Evolutionary conservation across 768 basidiomycete genomes (phyloP).

Genomic region (Tephrocybe sp.): DNA sequence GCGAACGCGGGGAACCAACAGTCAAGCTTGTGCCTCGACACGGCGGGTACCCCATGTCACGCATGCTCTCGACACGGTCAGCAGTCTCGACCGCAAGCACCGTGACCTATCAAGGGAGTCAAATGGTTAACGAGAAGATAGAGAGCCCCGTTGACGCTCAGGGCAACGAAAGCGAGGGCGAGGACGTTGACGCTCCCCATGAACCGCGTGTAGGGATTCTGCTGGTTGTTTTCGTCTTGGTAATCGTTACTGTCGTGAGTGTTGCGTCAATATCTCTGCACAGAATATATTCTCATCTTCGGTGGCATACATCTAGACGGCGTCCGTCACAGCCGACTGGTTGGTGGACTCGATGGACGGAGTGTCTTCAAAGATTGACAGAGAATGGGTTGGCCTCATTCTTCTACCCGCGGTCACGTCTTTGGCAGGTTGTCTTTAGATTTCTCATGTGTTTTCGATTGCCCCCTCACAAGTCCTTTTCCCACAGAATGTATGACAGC

Average conservation of each 20-base stretch:
- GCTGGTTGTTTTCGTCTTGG: conserved; percentile 53
- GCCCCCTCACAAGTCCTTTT: not conserved
- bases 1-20: conserved; percentile 14
- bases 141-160: not conserved
- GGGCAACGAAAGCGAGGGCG: not conserved
- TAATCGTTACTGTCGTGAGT: conserved; percentile 61
- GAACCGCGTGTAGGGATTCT: conserved; percentile 58
- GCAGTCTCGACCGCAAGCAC: conserved; percentile 3
- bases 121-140: conserved; percentile 7
- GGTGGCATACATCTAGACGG: conserved; percentile 31
- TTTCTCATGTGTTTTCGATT: not conserved
- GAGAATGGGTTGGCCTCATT: conserved; percentile 89
- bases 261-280: not conserved
- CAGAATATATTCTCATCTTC: not conserved
- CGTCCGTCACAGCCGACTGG: conserved; percentile 57
- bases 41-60: conserved; percentile 10
- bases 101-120: conserved; percentile 3
- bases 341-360: conserved; percentile 85
- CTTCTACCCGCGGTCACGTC: conserved; percentile 83
- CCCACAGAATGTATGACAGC: conserved; percentile 80
- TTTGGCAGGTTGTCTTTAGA: conserved; percentile 53
- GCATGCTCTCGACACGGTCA: conserved; percentile 1
- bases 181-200: conserved; percentile 17
- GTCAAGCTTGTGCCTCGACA: conserved; percentile 13
- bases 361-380: conserved; percentile 66